Base-by-base conservation (phyloP, 108 stramenopile genomes). In the Fistulifera solaris region DNA sequence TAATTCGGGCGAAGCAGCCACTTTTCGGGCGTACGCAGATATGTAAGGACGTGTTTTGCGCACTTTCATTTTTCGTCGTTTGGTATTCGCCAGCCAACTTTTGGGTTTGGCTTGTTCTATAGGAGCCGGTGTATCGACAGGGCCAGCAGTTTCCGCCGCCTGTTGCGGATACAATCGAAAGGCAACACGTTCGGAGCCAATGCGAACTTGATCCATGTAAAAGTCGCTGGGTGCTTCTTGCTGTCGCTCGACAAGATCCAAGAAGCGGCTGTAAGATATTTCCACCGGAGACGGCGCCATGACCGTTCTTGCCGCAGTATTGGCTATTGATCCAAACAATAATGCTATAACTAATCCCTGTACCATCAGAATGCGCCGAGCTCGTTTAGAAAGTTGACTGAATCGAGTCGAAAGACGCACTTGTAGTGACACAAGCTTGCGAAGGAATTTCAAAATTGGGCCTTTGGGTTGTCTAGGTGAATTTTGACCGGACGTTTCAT, bases 181-280 rank as follows among this genome's bases (percentile, higher is more conserved):
- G 10, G 62, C 58, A 0, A 87, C 61, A 21, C 67, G 44, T 40
- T 87, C 85, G 38, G 62, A 54, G 16, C 77, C 74, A 31, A 87
- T 78, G 40, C 73, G 51, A 18, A 87, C 67, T 40, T 79, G 77
- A 28, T 73, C 77, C 8, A 87, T 45, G 46, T 27, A 41, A 21
- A 54, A 5, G 23, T 42, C 52, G 40, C 54, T 7, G 5, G 21
- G 17, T 10, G 58, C 4, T 13, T 19, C 28, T 3, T 26, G 28
- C 10, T 58, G 56, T 47, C 3, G 49, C 40, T 81, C 82, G 2
- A 71, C 74, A 35, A 87, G 63, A 49, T 84, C 81, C 65, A 88
- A 59, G 57, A 89, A 89, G 17, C 55, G 67, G 45, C 76, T 78
- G 69, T 85, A 88, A 0, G 75, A 47, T 14, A 88, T 56, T 58